phyloP scores from a whole-genome alignment of 2,329 filamentous ascomycete genomes.

The Sclerotinia minor region DNA sequence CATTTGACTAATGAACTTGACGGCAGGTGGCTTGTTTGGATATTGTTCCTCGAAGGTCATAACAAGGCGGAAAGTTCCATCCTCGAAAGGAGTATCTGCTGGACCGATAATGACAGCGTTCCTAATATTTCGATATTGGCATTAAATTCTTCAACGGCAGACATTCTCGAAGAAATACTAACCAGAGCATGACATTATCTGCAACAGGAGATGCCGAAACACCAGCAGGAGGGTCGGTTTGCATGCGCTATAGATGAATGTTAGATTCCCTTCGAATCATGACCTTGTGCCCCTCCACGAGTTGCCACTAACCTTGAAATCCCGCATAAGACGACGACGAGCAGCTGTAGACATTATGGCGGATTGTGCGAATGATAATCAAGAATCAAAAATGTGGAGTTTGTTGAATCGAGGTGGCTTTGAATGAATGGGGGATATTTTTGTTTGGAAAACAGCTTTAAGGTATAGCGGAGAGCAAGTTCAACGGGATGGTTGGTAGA shows the following conservation, averaged over 20 bases:
- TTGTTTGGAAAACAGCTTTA: neutral
- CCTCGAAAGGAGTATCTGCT: constrained; percentile 95
- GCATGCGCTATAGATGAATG: constrained; percentile 73
- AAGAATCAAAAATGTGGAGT: constrained; percentile 1
- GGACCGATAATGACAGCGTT: constrained; percentile 98
- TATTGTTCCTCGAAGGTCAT: constrained; percentile 99
- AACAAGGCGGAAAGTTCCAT: constrained; percentile 94
- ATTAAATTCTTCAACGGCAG: neutral
- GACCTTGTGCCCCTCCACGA: constrained; percentile 19
- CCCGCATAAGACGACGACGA: constrained; percentile 94
- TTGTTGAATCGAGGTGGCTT: constrained; percentile 1
- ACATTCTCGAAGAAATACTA: constrained; percentile 34
- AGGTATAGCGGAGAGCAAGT: constrained; percentile 7
- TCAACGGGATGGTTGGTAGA: constrained; percentile 20
- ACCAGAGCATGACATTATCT: constrained; percentile 98
- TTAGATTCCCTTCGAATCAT: constrained; percentile 29
- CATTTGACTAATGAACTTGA: constrained; percentile 99
- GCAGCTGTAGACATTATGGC: constrained; percentile 83
- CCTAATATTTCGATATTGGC: constrained; percentile 53
- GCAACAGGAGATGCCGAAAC: constrained; percentile 95
- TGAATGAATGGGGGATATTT: constrained; percentile 11
- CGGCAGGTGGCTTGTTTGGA: constrained; percentile 94
- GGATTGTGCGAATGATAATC: neutral
- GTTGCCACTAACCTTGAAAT: constrained; percentile 80
- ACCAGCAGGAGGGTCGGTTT: constrained; percentile 94